Evolutionary conservation across 768 basidiomycete species (phyloP), one percentile per base, ranked within the genome.

Genomic region (Suillus variegatus): DNA sequence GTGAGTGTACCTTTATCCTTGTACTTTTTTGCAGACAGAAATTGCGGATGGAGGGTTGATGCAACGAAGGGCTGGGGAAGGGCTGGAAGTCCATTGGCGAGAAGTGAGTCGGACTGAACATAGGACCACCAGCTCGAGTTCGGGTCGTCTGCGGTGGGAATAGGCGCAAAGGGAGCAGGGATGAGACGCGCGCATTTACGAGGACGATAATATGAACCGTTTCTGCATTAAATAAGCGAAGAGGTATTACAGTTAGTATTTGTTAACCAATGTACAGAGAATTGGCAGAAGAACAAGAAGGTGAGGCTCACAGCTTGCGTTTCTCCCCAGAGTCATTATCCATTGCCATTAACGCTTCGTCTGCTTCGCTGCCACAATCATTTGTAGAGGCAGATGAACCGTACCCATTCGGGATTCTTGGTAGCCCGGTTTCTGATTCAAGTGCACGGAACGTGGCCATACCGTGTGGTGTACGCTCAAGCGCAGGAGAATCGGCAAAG

Each of bases 111-210:
- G 3, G 85, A 86, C 69, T 86, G 86, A 43, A 87, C 82, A 4
- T 88, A 89, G 38, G 84, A 81, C 92, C 92, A 94, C 92, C 93
- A 94, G 8, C 88, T 75, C 44, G 88, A 84, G 6, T 82, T 79
- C 5, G 80, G 69, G 49, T 85, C 84, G 51, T 82, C 80, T 62
- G 80, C 78, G n/a, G 78, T 80, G 46, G 80, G 75, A 16, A 72
- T 46, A 6, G 47, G 62, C 44, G 43, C 35, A 36, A 44, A 46
- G 18, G 52, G 44, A 28, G 61, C 61, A 62, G 35, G 77, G 0
- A 76, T 80, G 35, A 83, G 82, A 40, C 89, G 85, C 13, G 80
- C 76, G 47, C 89, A 87, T 77, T 93, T 93, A 43, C 85, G 83
- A 8, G 89, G 85, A 46, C 87, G 84, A 62, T 77, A 68, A 54